Evolutionary conservation across 176 grass and related monocot species (phyloP).

Genomic region (Guadua angustifolia): DNA sequence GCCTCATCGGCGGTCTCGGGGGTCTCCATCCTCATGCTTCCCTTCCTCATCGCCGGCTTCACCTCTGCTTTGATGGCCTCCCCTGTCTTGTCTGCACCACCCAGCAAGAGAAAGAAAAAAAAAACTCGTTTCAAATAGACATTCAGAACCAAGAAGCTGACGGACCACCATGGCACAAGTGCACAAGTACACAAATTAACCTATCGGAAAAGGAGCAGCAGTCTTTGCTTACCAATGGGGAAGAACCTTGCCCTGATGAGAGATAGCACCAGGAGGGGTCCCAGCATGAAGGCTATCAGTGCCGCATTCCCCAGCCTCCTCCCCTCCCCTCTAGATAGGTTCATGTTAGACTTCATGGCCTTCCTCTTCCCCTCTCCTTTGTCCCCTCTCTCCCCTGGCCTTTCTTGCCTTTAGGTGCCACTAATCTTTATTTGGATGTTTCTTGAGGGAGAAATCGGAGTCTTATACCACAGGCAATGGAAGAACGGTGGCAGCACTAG

Average conservation of each 20-base stretch:
- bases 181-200: not conserved
- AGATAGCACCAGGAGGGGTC: conserved; percentile 63
- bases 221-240: conserved; percentile 58
- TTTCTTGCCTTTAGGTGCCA: not conserved
- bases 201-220: not conserved
- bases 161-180: not conserved
- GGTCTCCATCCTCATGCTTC: not conserved
- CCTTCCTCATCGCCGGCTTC: conserved; percentile 37
- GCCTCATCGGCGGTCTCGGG: not conserved
- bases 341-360: conserved; percentile 66
- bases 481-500: not conserved
- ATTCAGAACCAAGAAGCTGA: not conserved
- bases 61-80: conserved; percentile 58
- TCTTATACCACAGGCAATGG: not conserved
- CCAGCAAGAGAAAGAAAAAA: not conserved
- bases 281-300: conserved; percentile 69
- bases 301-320: conserved; percentile 64
- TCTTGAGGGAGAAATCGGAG: not conserved
- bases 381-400: not conserved
- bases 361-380: too few species aligned
- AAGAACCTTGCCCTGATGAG: conserved; percentile 60
- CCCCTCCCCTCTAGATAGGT: conserved; percentile 48
- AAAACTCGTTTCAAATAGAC: not conserved
- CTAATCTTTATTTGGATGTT: not conserved
- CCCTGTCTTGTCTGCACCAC: conserved; percentile 46